These are phyloP conservation scores for Russula sp. DNA, from an alignment of 768 basidiomycete genomes.

Conservation along the genomic window DNA sequence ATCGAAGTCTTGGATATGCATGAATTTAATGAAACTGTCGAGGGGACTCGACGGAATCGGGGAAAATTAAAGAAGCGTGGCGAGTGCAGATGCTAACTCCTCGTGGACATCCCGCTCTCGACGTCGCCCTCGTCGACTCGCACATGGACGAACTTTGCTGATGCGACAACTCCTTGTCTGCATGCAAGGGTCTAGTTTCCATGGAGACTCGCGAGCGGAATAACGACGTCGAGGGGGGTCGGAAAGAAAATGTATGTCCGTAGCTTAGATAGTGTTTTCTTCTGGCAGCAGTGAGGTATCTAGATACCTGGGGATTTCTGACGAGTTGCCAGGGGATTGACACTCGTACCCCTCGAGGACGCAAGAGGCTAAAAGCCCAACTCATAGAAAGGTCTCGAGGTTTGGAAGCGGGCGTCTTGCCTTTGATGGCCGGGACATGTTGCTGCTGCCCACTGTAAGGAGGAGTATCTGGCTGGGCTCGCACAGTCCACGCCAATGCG, in stretches of 20 bases:
- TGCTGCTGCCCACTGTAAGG: conserved; percentile 19
- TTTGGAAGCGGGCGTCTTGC: conserved; percentile 24
- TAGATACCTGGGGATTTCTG: conserved; percentile 25
- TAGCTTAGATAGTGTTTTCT: not conserved
- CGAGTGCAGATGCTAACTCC: too few relatives aligned
- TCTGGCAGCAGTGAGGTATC: conserved; percentile 1
- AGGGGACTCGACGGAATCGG: too few relatives aligned
- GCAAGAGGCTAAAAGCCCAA: too few relatives aligned
- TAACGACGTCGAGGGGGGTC: not conserved
- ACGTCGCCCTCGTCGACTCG: not conserved
- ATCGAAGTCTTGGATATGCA: too few relatives aligned
- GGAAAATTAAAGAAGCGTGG: too few relatives aligned
- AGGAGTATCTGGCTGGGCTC: too few relatives aligned
- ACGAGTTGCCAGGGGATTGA: conserved; percentile 19
- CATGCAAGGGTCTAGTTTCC: not conserved
- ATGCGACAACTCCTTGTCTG: not conserved
- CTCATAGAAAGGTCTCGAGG: conserved; percentile 17
- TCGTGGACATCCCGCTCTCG: too few relatives aligned
- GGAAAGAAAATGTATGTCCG: not conserved
- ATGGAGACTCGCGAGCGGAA: not conserved
- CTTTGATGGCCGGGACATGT: conserved; percentile 19
- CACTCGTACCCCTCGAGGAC: conserved; percentile 22
- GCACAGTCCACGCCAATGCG: too few relatives aligned
- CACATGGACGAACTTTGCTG: not conserved
- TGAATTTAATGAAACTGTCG: too few relatives aligned